Evolutionary conservation across 176 grass and related monocot species (phyloP).

Genomic region (Pharus latifolius): DNA sequence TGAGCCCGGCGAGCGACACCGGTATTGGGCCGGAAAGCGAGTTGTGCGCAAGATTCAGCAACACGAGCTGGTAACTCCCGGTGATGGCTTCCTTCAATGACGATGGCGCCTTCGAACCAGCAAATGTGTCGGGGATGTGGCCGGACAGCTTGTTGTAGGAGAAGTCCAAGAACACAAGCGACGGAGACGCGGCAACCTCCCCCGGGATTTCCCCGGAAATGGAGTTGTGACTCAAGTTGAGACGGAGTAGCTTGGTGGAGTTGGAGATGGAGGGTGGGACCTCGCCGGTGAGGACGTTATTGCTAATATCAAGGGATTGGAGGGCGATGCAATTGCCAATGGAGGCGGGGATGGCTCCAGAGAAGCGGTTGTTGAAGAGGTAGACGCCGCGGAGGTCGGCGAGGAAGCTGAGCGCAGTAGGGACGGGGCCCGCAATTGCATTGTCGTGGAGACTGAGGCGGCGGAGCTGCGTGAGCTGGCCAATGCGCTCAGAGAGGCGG

Average conservation of each 20-base stretch:
- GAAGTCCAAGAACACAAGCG: constrained; percentile 45
- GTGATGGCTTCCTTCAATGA: constrained; percentile 38
- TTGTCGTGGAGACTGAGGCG: constrained; percentile 69
- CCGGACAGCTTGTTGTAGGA: constrained; percentile 49
- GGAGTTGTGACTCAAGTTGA: constrained; percentile 52
- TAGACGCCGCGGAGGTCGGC: constrained; percentile 49
- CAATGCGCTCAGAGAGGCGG: constrained; percentile 33
- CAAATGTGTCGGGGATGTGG: constrained; percentile 20
- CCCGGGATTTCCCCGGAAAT: constrained; percentile 25
- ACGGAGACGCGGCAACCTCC: background rate
- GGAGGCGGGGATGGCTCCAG: constrained; percentile 38
- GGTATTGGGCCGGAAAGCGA: constrained; percentile 12
- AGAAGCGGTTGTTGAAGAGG: constrained; percentile 76
- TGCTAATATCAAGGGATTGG: constrained; percentile 44
- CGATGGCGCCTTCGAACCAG: background rate
- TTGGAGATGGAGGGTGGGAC: constrained; percentile 45
- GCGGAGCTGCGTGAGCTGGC: constrained; percentile 42
- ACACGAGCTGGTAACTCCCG: constrained; percentile 27
- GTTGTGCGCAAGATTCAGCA: constrained; percentile 41
- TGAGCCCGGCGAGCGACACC: background rate
- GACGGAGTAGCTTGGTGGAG: constrained; percentile 46
- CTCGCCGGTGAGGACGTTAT: constrained; percentile 32
- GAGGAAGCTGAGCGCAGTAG: constrained; percentile 29
- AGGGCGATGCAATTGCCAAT: constrained; percentile 36
- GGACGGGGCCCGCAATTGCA: constrained; percentile 31